Percentiles rank a stretch among this genome's conserved stretches.
Evolutionary conservation across 2,329 filamentous ascomycete species (phyloP).

Genomic region (Endoconidiophora polonica): DNA sequence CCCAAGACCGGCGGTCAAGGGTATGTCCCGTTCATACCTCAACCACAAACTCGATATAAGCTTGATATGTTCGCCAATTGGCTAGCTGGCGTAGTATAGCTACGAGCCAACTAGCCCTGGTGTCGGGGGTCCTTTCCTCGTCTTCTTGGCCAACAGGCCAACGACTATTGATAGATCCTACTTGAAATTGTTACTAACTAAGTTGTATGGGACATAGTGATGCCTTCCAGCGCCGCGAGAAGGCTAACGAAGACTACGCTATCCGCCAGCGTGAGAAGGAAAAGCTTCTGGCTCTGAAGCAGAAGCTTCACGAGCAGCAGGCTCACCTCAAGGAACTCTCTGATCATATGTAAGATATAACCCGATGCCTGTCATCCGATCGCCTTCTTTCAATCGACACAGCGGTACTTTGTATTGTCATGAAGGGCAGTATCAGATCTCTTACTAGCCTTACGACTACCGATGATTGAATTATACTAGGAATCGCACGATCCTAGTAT

Average conservation of each 20-base stretch:
- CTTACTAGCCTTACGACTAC: background rate
- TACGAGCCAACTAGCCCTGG: background rate
- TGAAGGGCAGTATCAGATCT: too few species aligned
- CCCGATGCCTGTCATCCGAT: background rate
- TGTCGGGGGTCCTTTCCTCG: background rate
- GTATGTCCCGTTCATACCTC: slow-evolving; percentile 24
- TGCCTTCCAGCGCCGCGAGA: slow-evolving; percentile 82
- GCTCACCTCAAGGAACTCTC: slow-evolving; percentile 71
- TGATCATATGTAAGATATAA: slow-evolving; percentile 56
- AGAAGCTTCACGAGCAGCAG: slow-evolving; percentile 61
- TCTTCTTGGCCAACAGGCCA: background rate
- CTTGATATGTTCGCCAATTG: too few species aligned
- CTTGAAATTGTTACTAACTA: too few species aligned
- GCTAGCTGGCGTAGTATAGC: too few species aligned
- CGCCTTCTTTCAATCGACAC: background rate
- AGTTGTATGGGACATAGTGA: slow-evolving; percentile 39
- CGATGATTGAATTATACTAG: too few species aligned
- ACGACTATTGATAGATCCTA: background rate
- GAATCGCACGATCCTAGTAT: too few species aligned
- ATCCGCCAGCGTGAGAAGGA: slow-evolving; percentile 78
- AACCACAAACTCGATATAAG: too few species aligned
- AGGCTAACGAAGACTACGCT: slow-evolving; percentile 68
- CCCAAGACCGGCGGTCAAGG: slow-evolving; percentile 35
- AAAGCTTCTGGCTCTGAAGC: slow-evolving; percentile 66
- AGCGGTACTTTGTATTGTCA: background rate